A percentile compares a stretch with the other conserved stretches of the same genome.
These are phyloP conservation scores for Penicillium sp. DNA, from an alignment of 2,329 filamentous ascomycete species.

Conservation along the genomic window DNA sequence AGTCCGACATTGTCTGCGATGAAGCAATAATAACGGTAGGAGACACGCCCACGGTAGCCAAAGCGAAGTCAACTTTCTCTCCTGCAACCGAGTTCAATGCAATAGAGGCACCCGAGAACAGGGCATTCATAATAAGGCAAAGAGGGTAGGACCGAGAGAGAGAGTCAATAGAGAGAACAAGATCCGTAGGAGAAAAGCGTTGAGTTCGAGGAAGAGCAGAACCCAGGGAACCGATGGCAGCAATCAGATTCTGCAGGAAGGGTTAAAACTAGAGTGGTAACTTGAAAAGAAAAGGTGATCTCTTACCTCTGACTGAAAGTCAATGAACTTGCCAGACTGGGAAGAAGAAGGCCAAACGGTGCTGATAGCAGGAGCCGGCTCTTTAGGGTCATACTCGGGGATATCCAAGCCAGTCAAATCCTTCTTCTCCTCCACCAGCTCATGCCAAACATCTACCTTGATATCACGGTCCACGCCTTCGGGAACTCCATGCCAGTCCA, in stretches of 20 bases:
- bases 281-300: not conserved
- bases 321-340: conserved; percentile 67
- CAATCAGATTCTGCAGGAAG: conserved; percentile 71
- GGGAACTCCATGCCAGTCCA: conserved; percentile 93
- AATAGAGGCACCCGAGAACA: conserved; percentile 81
- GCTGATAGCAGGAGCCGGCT: conserved; percentile 47
- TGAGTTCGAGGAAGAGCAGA: conserved; percentile 74
- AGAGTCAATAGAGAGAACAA: conserved; percentile 82
- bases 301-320: conserved; percentile 70
- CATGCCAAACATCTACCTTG: conserved; percentile 89
- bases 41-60: conserved; percentile 72
- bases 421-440: conserved; percentile 73
- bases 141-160: conserved; percentile 79
- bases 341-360: conserved; percentile 43
- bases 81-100: conserved; percentile 87
- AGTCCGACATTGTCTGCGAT: conserved; percentile 68
- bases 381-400: conserved; percentile 60
- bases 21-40: conserved; percentile 83
- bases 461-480: conserved; percentile 72
- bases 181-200: conserved; percentile 70
- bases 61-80: conserved; percentile 66
- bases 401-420: conserved; percentile 62
- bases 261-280: conserved; percentile 1
- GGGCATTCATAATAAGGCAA: conserved; percentile 74
- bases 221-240: conserved; percentile 78